A percentile compares a stretch with the other conserved stretches of the same genome.
phyloP scores from a whole-genome alignment of 179 eudicot species.

The Drosera spatulata region DNA sequence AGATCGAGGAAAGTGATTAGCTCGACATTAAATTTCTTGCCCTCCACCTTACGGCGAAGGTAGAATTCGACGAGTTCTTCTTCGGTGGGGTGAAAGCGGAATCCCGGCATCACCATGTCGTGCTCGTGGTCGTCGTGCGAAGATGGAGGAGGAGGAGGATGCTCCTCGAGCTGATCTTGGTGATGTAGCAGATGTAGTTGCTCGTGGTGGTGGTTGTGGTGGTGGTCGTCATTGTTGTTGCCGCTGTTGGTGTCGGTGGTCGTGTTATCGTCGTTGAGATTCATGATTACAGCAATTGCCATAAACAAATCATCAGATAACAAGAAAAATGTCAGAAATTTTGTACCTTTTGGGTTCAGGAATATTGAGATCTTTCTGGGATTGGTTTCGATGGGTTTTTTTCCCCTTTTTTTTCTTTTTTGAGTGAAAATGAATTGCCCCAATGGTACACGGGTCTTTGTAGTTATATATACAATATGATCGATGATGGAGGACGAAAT shows the following conservation, averaged over 20 bases:
- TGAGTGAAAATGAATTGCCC: too few species aligned
- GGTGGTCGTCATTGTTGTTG: slow-evolving; percentile 1
- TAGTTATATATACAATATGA: too few species aligned
- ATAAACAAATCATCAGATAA: slow-evolving; percentile 10
- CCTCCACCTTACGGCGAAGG: slow-evolving; percentile 98
- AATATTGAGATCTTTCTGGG: too few species aligned
- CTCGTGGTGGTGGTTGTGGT: not conserved
- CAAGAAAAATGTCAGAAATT: too few species aligned
- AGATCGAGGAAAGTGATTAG: slow-evolving; percentile 94
- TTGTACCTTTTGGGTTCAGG: too few species aligned
- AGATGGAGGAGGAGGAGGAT: too few species aligned
- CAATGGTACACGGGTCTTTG: too few species aligned
- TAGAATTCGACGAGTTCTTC: slow-evolving; percentile 92
- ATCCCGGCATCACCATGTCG: slow-evolving; percentile 95
- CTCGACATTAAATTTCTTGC: slow-evolving; percentile 88
- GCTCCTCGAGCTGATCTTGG: not conserved
- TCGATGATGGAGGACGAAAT: too few species aligned
- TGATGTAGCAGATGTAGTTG: slow-evolving; percentile 6
- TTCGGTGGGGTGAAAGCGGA: slow-evolving; percentile 92
- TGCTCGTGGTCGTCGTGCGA: slow-evolving; percentile 47
- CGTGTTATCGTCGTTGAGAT: slow-evolving; percentile 18
- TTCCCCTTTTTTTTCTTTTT: too few species aligned
- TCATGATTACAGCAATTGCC: slow-evolving; percentile 31
- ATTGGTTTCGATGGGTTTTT: too few species aligned
- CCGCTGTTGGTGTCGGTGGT: slow-evolving; percentile 7